These are phyloP conservation scores for Gilbertella persicaria DNA, from an alignment of 371 early-diverging fungal genomes.

Conservation along the genomic window DNA sequence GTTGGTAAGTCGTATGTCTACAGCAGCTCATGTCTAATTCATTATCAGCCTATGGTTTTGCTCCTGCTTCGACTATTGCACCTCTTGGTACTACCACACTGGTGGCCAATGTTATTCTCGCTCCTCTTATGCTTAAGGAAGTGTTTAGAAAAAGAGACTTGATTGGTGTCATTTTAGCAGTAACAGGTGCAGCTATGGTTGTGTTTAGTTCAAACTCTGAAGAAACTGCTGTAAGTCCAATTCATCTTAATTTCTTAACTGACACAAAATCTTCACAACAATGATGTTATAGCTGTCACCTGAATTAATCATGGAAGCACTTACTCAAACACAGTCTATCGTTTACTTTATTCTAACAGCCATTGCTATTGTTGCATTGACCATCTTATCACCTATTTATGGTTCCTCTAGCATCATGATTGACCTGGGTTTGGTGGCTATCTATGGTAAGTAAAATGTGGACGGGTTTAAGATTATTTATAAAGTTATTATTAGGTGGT, in stretches of 20 bases:
- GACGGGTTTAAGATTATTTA: not conserved
- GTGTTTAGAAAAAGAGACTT: slow-evolving; percentile 66
- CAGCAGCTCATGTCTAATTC: not conserved
- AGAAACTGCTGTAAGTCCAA: slow-evolving; percentile 54
- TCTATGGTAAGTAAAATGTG: slow-evolving; percentile 59
- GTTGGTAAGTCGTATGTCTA: slow-evolving; percentile 31
- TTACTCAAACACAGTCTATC: slow-evolving; percentile 61
- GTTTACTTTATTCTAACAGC: slow-evolving; percentile 61
- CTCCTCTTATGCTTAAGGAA: slow-evolving; percentile 73
- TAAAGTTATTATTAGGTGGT: slow-evolving; percentile 54
- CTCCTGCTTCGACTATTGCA: slow-evolving; percentile 81
- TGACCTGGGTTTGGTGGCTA: slow-evolving; percentile 70
- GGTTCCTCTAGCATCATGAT: slow-evolving; percentile 67
- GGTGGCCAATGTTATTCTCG: slow-evolving; percentile 72
- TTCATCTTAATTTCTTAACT: not conserved
- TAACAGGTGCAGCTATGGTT: slow-evolving; percentile 69
- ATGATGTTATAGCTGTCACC: slow-evolving; percentile 54
- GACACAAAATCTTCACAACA: not conserved
- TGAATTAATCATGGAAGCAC: slow-evolving; percentile 59
- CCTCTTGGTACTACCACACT: slow-evolving; percentile 78
- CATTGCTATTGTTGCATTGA: slow-evolving; percentile 38
- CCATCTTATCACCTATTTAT: slow-evolving; percentile 53
- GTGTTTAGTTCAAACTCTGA: slow-evolving; percentile 65
- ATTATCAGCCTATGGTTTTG: slow-evolving; percentile 77
- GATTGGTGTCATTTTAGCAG: slow-evolving; percentile 69